These are phyloP conservation scores for Acacia acuminata DNA, from an alignment of 306 rosid genomes.

Conservation along the genomic window DNA sequence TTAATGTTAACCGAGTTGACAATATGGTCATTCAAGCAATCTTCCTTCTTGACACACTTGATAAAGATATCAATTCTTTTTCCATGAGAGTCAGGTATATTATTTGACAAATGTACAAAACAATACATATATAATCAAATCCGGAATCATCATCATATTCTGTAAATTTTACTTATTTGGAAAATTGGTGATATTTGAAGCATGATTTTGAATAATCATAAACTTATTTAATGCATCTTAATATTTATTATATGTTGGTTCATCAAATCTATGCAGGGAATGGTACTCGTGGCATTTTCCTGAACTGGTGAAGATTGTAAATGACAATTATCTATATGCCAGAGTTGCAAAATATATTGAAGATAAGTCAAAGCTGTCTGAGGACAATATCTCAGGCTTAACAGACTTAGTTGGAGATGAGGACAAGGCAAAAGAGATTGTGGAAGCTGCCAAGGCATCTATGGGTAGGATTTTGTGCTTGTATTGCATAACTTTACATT, in stretches of 20 bases:
- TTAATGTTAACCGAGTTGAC: slow-evolving; percentile 94
- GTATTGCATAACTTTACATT: not conserved
- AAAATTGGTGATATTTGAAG: not conserved
- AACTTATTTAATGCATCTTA: not conserved
- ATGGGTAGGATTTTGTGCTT: slow-evolving; percentile 54
- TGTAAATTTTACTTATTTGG: not conserved
- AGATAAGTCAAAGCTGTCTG: slow-evolving; percentile 78
- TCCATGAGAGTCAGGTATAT: slow-evolving; percentile 92
- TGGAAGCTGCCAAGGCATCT: slow-evolving; percentile 93
- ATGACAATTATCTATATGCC: slow-evolving; percentile 87
- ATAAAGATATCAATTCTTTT: slow-evolving; percentile 88
- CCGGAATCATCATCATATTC: not conserved
- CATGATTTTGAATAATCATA: not conserved
- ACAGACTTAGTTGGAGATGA: slow-evolving; percentile 89
- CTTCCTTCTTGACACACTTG: slow-evolving; percentile 92
- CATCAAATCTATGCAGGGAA: slow-evolving; percentile 57
- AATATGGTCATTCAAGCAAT: slow-evolving; percentile 99
- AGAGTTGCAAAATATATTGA: slow-evolving; percentile 71
- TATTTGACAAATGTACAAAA: not conserved
- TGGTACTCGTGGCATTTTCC: slow-evolving; percentile 99
- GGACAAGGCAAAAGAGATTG: slow-evolving; percentile 82
- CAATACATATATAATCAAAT: not conserved
- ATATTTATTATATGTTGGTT: not conserved
- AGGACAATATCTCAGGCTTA: slow-evolving; percentile 61
- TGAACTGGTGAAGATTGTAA: slow-evolving; percentile 89